phyloP scores from a whole-genome alignment of 352 stramenopile genomes.

The Pythium guiyangense region DNA sequence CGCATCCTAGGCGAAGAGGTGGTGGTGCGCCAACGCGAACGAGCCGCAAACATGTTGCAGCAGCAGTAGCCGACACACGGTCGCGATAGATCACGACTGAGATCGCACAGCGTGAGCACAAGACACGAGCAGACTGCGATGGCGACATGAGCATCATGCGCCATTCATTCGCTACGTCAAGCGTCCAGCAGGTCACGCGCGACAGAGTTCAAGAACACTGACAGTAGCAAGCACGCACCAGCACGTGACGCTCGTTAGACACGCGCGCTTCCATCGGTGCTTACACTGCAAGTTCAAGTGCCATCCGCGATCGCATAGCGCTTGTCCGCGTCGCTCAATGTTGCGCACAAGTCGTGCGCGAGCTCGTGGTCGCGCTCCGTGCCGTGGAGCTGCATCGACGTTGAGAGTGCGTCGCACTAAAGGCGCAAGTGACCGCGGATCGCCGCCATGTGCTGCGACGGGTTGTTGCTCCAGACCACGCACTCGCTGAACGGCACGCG shows the following conservation, averaged over 20 bases:
- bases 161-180: no score
- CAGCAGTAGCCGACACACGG: no score
- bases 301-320: constrained; percentile 20
- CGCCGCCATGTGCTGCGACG: constrained; percentile 32
- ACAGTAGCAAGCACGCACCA: no score
- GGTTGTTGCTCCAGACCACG: constrained; percentile 55
- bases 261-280: constrained; percentile 23
- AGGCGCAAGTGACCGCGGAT: constrained; percentile 32
- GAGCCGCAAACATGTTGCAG: no score
- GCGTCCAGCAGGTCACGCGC: no score
- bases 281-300: constrained; percentile 50
- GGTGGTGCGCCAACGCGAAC: no score
- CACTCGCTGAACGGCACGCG: constrained; percentile 28
- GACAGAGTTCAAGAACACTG: no score
- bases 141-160: no score
- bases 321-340: constrained; percentile 15
- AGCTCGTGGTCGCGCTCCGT: constrained; percentile 35
- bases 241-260: constrained; percentile 1
- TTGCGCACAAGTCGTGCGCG: constrained; percentile 24
- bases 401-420: constrained; percentile 35
- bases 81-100: no score
- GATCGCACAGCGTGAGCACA: no score
- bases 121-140: no score
- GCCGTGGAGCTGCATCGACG: constrained; percentile 31
- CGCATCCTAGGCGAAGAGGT: no score